Base-by-base conservation (phyloP, 2,329 filamentous ascomycete species). In the Ophiostoma montium region DNA sequence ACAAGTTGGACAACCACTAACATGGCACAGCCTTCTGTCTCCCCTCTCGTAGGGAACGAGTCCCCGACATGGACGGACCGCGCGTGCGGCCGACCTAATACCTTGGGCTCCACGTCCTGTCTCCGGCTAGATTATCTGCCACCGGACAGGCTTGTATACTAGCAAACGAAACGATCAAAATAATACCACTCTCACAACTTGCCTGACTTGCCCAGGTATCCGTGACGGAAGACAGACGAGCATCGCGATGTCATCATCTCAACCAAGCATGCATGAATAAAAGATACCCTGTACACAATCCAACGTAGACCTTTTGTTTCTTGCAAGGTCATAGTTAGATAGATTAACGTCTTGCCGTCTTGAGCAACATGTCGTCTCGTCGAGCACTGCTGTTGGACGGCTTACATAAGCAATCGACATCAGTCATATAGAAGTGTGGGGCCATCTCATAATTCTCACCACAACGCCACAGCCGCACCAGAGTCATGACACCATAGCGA, bases 31-130 rank as follows among this genome's bases (percentile, higher is more conserved):
- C 62, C 72, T 81, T 55, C 70, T 82, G 57, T 81, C 78, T 49
- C 78, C 78, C 54, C 76, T 82, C 60, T 78, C 75, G 55, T 82
- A 76, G 62, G 41, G 9, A 41, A 41, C 36, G 11, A 23, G 8
- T 12, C 36, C 36, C 15, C 31, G 39, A 36, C 48, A 42, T 13
- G 38, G 38, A 42, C 32, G n/a, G 43, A 23, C 16, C 11, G 13
- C 30, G 23, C 35, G 19, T 19, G 18, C 27, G 12, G 31, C n/a
- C n/a, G n/a, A n/a, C n/a, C n/a, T n/a, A n/a, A n/a, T n/a, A n/a
- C n/a, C n/a, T n/a, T n/a, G n/a, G n/a, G n/a, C n/a, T n/a, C n/a
- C n/a, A n/a, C n/a, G n/a, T n/a, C n/a, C n/a, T n/a, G n/a, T n/a
- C n/a, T n/a, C n/a, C n/a, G n/a, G n/a, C n/a, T n/a, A n/a, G n/a